phyloP scores from a whole-genome alignment of 2,329 filamentous ascomycete species.

The Penicillium olsonii region DNA sequence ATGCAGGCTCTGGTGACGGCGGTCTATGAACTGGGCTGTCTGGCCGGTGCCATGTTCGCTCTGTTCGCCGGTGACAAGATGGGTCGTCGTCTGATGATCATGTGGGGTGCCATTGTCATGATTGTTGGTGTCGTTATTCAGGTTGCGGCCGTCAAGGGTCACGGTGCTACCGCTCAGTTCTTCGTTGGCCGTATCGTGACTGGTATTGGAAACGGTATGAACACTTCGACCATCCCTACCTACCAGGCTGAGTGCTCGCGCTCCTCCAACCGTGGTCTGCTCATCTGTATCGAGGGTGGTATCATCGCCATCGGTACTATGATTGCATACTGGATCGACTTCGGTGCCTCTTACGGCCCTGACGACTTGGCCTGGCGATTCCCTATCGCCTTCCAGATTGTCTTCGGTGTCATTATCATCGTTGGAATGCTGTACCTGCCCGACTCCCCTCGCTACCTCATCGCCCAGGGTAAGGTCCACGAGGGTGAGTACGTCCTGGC shows the following conservation, averaged over 20 bases:
- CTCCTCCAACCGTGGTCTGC: constrained; percentile 59
- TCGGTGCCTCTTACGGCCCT: constrained; percentile 43
- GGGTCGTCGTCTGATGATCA: constrained; percentile 51
- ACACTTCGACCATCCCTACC: constrained; percentile 56
- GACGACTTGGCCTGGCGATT: constrained; percentile 51
- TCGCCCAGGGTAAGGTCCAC: constrained; percentile 47
- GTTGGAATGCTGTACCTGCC: constrained; percentile 47
- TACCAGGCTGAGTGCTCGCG: constrained; percentile 57
- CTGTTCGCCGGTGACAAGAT: constrained; percentile 38
- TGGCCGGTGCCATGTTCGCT: constrained; percentile 40
- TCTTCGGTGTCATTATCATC: constrained; percentile 51
- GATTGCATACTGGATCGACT: constrained; percentile 57
- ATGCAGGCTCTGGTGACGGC: constrained; percentile 38
- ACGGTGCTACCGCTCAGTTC: constrained; percentile 50
- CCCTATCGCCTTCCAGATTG: constrained; percentile 55
- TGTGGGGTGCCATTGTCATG: constrained; percentile 58
- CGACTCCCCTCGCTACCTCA: constrained; percentile 49
- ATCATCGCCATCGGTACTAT: constrained; percentile 54
- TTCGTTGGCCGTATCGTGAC: constrained; percentile 56
- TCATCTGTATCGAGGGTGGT: constrained; percentile 62
- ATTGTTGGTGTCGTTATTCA: constrained; percentile 44
- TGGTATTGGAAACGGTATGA: constrained; percentile 58
- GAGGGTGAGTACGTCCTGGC: constrained; percentile 54
- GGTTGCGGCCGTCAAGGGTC: constrained; percentile 32
- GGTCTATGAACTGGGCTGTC: constrained; percentile 38